Base-by-base conservation (phyloP, 495 filamentous ascomycete species). In the Tuber microsphaerosporum region DNA sequence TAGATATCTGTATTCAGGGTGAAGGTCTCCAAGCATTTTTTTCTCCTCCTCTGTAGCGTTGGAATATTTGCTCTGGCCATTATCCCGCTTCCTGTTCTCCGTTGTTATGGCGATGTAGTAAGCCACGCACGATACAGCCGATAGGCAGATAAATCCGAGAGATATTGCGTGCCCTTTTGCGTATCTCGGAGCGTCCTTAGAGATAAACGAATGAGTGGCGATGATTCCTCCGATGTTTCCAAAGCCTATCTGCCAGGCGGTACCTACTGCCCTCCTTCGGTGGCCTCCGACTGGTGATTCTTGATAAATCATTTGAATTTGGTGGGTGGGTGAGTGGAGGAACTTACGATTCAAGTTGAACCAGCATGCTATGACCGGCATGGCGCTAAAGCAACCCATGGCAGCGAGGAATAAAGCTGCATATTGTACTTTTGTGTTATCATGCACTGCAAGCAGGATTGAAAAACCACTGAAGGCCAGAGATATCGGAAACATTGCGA, bases 201-300 rank as follows among this genome's bases (percentile, higher is more conserved):
- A 79, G 43, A 94, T 78, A 84, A 98, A 99, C 0, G 90, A 86
- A 84, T 91, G 97, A 0, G 93, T 94, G 0, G 94, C 88, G 74
- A 97, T 93, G 79, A 99, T 96, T 20, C 94, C 95, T 68, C 93
- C 94, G 76, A 94, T 91, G 78, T 97, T 97, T 26, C 94, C 94
- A 77, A 95, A 96, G 0, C 92, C 93, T 61, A 97, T 86, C 82
- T 97, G 94, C 91, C 91, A 97, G 16, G 92, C 95, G 7, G 90
- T 89, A 12, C 94, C 95, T 8, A 99, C 90, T 61, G 91, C 87
- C 20, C 94, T 88, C 1, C 93, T 88, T 74, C 93, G 92, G 82
- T 99, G 94, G 5, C 94, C 93, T 2, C 92, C 92, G 22, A 97
- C 85, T 61, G 51, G n/a, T 77, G 90, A 91, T 73, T 84, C 46